Percentiles rank a stretch among this genome's conserved stretches.
Evolutionary conservation across 768 basidiomycete genomes (phyloP).

Genomic region (Tylopilus rubrobrunneus): DNA sequence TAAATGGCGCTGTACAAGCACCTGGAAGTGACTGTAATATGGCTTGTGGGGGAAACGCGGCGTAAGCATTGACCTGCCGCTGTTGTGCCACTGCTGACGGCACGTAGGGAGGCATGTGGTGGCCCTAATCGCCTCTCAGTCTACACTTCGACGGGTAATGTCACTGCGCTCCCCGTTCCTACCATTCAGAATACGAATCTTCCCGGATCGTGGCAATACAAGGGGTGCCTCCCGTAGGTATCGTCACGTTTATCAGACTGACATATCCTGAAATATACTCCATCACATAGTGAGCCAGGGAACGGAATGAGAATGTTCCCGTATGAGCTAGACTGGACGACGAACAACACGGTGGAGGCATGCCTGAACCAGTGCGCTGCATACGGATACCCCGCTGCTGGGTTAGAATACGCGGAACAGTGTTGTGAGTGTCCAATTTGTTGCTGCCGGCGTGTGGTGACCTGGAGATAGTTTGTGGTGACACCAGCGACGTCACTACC

Average conservation of each 20-base stretch:
- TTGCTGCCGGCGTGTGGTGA: neutral
- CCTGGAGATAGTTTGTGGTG: conserved; percentile 58
- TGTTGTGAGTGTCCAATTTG: conserved; percentile 47
- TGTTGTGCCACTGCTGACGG: neutral
- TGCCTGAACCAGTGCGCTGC: conserved; percentile 68
- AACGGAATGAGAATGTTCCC: conserved; percentile 49
- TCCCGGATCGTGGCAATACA: conserved; percentile 60
- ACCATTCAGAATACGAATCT: conserved; percentile 49
- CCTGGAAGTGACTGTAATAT: conserved; percentile 59
- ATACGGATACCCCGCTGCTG: conserved; percentile 70
- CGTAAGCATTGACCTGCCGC: conserved; percentile 40
- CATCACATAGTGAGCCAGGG: conserved; percentile 41
- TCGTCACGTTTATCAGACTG: neutral
- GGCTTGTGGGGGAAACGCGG: conserved; percentile 65
- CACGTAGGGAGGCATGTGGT: conserved; percentile 61
- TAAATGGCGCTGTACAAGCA: conserved; percentile 53
- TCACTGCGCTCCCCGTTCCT: conserved; percentile 60
- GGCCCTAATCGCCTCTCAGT: conserved; percentile 70
- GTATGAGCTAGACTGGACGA: conserved; percentile 53
- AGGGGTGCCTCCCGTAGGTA: conserved; percentile 63
- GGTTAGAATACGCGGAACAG: conserved; percentile 65
- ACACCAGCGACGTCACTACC: conserved; percentile 47
- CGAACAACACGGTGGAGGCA: conserved; percentile 58
- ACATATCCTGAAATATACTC: neutral
- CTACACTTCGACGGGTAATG: conserved; percentile 49